A percentile compares a stretch with the other conserved stretches of the same genome.
Evolutionary conservation across 352 stramenopile genomes (phyloP).

Genomic region (Pythium vanterpoolii): DNA sequence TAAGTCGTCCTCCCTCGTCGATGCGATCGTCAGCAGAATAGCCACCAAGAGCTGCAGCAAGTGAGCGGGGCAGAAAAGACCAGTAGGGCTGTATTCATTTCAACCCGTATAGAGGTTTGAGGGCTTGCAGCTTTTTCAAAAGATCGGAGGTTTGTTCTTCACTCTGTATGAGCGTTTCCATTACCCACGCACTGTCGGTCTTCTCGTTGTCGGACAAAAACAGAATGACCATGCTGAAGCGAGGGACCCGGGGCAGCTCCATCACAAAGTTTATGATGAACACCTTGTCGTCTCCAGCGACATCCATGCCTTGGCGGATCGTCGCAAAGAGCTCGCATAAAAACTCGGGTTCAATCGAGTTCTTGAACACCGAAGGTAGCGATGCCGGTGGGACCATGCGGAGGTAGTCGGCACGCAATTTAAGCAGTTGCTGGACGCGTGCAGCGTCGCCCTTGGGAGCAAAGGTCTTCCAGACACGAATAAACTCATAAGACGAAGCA

Average conservation of each 20-base stretch:
- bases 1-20: constrained; percentile 49
- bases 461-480: constrained; percentile 74
- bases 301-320: constrained; percentile 29
- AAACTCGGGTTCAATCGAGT: constrained; percentile 73
- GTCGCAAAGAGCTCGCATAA: constrained; percentile 53
- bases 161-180: constrained; percentile 19
- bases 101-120: constrained; percentile 54
- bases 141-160: constrained; percentile 7
- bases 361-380: constrained; percentile 58
- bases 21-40: constrained; percentile 79
- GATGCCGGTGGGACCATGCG: constrained; percentile 31
- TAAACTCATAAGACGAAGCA: constrained; percentile 75
- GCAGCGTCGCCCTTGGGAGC: constrained; percentile 36
- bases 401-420: constrained; percentile 51
- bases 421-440: constrained; percentile 26
- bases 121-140: constrained; percentile 18
- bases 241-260: constrained; percentile 45
- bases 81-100: constrained; percentile 12
- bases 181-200: constrained; percentile 46
- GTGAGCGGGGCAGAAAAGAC: constrained; percentile 24
- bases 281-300: constrained; percentile 3
- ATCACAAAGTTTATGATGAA: constrained; percentile 40
- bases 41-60: constrained; percentile 87
- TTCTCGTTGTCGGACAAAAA: constrained; percentile 70
- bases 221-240: constrained; percentile 81